Evolutionary conservation across 805 yeast species (phyloP).

Genomic region (Dipodascopsis uninucleata): DNA sequence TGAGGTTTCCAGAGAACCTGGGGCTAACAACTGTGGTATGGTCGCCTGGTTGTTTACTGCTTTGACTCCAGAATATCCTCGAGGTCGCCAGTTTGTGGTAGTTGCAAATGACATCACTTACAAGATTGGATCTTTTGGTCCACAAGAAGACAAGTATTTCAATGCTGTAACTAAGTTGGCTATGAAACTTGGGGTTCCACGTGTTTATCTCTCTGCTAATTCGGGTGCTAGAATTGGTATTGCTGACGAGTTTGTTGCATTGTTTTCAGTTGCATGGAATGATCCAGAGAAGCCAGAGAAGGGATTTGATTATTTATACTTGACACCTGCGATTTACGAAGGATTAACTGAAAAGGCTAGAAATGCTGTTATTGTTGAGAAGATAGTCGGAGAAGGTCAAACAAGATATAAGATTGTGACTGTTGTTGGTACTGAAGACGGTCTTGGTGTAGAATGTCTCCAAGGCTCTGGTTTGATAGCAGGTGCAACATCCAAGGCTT

Average conservation of each 20-base stretch:
- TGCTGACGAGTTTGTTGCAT: conserved; percentile 91
- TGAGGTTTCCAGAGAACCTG: conserved; percentile 92
- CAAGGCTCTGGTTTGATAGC: conserved; percentile 98
- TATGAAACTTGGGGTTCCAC: conserved; percentile 85
- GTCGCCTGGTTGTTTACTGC: conserved; percentile 89
- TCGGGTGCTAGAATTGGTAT: conserved; percentile 99
- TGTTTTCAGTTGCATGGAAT: conserved; percentile 90
- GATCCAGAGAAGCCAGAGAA: conserved; percentile 67
- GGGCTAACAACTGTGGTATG: conserved; percentile 95
- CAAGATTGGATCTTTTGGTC: conserved; percentile 99
- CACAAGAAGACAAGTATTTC: conserved; percentile 89
- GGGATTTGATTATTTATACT: conserved; percentile 87
- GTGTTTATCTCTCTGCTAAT: conserved; percentile 94
- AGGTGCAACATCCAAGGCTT: conserved; percentile 97
- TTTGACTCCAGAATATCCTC: conserved; percentile 95
- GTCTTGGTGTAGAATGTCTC: conserved; percentile 97
- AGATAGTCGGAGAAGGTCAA: conserved; percentile 78
- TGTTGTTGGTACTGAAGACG: conserved; percentile 90
- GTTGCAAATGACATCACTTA: conserved; percentile 96
- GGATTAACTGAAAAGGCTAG: conserved; percentile 40
- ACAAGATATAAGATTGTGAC: conserved; percentile 76
- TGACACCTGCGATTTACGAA: conserved; percentile 67
- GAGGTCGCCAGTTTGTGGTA: conserved; percentile 88
- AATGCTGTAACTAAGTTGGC: conserved; percentile 90
- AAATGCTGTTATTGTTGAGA: conserved; percentile 64